A percentile compares a stretch with the other conserved stretches of the same genome.
These are phyloP conservation scores for Aspergillus cavernicola DNA, from an alignment of 495 filamentous ascomycete species.

Conservation along the genomic window DNA sequence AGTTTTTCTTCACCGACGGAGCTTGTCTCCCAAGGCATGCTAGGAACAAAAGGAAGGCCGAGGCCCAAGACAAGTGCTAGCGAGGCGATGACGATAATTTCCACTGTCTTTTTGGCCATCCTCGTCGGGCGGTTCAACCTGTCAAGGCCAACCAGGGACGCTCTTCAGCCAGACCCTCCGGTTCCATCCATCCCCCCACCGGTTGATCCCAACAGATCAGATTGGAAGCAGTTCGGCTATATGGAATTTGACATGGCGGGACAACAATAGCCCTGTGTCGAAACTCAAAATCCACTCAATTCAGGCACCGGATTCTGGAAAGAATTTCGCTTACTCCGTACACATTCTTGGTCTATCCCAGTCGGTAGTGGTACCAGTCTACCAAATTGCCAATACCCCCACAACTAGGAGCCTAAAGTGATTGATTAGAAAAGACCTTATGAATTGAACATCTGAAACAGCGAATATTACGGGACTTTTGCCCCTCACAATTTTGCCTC, in stretches of 20 bases:
- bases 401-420: no score
- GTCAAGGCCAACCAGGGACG: no score
- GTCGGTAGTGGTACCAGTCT: no score
- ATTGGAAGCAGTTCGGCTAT: neutral
- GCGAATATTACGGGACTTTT: neutral
- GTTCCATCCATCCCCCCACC: conserved; percentile 7
- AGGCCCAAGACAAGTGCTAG: neutral
- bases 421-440: no score
- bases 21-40: neutral
- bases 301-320: no score
- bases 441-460: neutral
- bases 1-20: neutral
- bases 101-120: neutral
- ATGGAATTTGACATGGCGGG: neutral
- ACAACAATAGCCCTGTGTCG: neutral
- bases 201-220: conserved; percentile 10
- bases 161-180: neutral
- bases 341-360: no score
- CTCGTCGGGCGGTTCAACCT: no score
- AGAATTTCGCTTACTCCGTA: no score
- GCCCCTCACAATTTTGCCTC: neutral
- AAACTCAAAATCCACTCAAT: no score
- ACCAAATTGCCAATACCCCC: no score
- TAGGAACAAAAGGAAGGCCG: neutral
- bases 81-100: neutral